Base-by-base conservation (phyloP, 2,329 filamentous ascomycete genomes). In the Colletotrichum sp. region DNA sequence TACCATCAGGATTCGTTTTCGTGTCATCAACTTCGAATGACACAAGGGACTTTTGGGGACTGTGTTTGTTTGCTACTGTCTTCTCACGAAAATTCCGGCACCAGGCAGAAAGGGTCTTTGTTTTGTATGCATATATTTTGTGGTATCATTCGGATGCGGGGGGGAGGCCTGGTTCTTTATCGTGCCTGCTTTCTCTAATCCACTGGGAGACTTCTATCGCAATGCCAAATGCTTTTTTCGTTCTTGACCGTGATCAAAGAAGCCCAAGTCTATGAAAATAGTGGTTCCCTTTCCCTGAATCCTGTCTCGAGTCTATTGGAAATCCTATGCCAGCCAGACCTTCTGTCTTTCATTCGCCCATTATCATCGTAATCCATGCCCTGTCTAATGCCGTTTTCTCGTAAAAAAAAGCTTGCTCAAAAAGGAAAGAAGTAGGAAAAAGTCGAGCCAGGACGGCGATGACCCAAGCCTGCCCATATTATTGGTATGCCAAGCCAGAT, bases 221-320 rank as follows among this genome's bases (percentile, higher is more conserved):
- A 57, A 76, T 76, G 73, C 57, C 64, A 65, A 52, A 73, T 73
- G 73, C 69, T 21, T 57, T 36, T 34, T 44, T 30, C 21, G 10
- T 70, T 26, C 15, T 39, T 55, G 39, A 28, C 34, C 21, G 15
- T 24, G 64, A 49, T 62, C 24, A 21, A 52, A 28, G 24, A 39
- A 52, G 24, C n/a, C n/a, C 36, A 36, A 44, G 44, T 68, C 39
- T 59, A 57, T 57, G 34, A 26, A 34, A 44, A 49, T 6, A 3
- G 44, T 21, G 9, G 9, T 52, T 12, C n/a, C 55, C 18, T 21
- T 12, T 36, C 49, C 18, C 8, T 8, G n/a, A 36, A 57, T 39
- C 52, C 21, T 52, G 10, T 13, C n/a, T n/a, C n/a, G n/a, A n/a
- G n/a, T n/a, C 36, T 65, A 55, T 55, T 21, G 39, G 39, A n/a